Base-by-base conservation (phyloP, 495 filamentous ascomycete genomes). In the Geoglossum glabrum region DNA sequence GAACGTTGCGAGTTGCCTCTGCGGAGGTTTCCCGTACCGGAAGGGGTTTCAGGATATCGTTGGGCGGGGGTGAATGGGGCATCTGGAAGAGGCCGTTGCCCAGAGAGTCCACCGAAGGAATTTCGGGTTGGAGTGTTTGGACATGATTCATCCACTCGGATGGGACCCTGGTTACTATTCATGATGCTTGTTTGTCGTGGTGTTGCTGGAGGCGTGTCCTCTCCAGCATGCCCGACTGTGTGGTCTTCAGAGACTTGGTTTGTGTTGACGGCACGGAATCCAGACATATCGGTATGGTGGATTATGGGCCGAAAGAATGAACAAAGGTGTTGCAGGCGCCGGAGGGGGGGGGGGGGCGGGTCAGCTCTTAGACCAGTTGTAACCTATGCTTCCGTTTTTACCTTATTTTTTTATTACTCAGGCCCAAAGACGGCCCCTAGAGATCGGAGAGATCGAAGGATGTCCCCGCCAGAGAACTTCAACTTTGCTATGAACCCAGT, bases 1-100 rank as follows among this genome's bases (percentile, higher is more conserved):
- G 84, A 79, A 40, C 73, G 73, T 59, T 84, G 77, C 21, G 82
- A 84, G 58, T 78, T 76, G 57, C 74, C 74, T 64, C 80, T 70
- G 66, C 71, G 76, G n/a, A 71, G 65, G 13, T 56, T 17, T 11
- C 28, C 56, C 13, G 11, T 50, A 26, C 5, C 54, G 34, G 28
- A 27, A 54, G 38, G 40, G 7, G 56, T 27, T 49, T 58, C 45
- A 10, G 45, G 49, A 27, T 49, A 50, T 13, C 34, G 19, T 58
- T 26, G 49, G 30, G 26, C 9, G 4, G 21, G 11, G 3, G 56
- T 15, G 23, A 58, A 49, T 3, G 56, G 15, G 13, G 56, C 11
- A 28, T 36, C 45, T 15, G 56, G 56, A 17, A 58, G 43, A 54
- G 56, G 56, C 40, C 56, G 56, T 25, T 58, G 56, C 3, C 56